These are phyloP conservation scores for Rosa rugosa DNA, from an alignment of 306 rosid genomes.

Conservation along the genomic window DNA sequence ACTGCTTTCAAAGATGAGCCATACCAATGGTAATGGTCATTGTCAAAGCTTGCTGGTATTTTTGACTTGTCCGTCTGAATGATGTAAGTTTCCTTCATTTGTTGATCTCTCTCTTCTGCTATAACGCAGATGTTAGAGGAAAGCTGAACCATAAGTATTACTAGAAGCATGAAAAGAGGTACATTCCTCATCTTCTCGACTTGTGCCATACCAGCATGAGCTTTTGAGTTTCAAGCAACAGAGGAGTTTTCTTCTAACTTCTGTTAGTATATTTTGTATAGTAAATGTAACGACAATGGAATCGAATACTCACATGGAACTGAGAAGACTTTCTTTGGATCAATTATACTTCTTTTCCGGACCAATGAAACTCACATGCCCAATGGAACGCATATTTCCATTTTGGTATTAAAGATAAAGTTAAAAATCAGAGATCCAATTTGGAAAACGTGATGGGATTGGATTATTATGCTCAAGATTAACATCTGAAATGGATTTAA, in stretches of 20 bases:
- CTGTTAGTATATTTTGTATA: not conserved
- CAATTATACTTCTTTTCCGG: not conserved
- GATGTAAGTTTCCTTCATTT: slow-evolving; percentile 52
- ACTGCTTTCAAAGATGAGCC: slow-evolving; percentile 56
- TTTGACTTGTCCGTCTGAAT: slow-evolving; percentile 59
- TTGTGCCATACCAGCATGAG: not conserved
- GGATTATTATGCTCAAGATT: not conserved
- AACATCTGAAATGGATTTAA: not conserved
- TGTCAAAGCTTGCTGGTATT: slow-evolving; percentile 54
- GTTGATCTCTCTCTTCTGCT: slow-evolving; percentile 40
- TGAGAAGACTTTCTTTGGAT: not conserved
- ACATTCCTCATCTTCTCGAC: not conserved
- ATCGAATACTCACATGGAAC: not conserved
- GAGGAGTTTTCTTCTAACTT: not conserved
- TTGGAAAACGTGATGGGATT: not conserved
- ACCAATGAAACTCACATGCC: slow-evolving; percentile 6
- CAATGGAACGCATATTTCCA: not conserved
- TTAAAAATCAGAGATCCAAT: not conserved
- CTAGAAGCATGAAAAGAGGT: not conserved
- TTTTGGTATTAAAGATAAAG: not conserved
- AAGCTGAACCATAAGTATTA: not conserved
- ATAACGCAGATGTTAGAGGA: slow-evolving; percentile 8
- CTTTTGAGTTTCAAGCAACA: slow-evolving; percentile 1
- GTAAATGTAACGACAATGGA: not conserved
- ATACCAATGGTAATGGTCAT: slow-evolving; percentile 52